These are phyloP conservation scores for Serendipita sp. DNA, from an alignment of 768 basidiomycete species.

Conservation along the genomic window DNA sequence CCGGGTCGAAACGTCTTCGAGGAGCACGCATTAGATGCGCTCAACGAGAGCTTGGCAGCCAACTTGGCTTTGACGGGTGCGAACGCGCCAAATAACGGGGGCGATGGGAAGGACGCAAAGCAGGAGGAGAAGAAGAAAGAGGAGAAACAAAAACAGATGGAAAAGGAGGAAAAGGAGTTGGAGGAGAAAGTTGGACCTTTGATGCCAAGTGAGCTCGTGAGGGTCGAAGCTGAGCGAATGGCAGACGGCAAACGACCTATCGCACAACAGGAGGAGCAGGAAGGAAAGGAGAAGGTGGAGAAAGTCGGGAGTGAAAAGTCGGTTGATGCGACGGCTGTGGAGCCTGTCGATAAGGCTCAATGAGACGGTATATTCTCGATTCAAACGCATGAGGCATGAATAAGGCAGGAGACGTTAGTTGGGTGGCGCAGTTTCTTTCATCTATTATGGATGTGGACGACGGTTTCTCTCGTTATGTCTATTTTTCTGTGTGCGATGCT, in stretches of 20 bases:
- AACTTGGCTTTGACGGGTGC: slow-evolving; percentile 8
- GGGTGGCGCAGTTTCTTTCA: too few relatives aligned
- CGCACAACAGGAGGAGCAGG: background rate
- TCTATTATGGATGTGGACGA: too few relatives aligned
- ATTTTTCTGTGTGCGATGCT: too few relatives aligned
- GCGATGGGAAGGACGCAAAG: slow-evolving; percentile 13
- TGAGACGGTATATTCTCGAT: too few relatives aligned
- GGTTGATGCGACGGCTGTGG: background rate
- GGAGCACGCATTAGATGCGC: slow-evolving; percentile 22
- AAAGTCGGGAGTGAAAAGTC: background rate
- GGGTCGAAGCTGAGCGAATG: slow-evolving; percentile 8
- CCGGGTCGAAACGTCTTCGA: slow-evolving; percentile 66
- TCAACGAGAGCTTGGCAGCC: slow-evolving; percentile 5
- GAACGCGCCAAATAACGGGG: slow-evolving; percentile 10
- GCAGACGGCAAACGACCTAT: too few relatives aligned
- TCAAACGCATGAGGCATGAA: too few relatives aligned
- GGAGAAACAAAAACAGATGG: slow-evolving; percentile 10
- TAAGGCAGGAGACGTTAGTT: too few relatives aligned
- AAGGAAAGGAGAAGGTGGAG: background rate
- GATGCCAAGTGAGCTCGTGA: slow-evolving; percentile 24
- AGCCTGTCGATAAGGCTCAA: background rate
- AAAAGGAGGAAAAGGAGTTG: slow-evolving; percentile 16
- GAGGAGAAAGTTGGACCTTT: background rate
- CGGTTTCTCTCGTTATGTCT: too few relatives aligned
- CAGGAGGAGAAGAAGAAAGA: slow-evolving; percentile 32